Base-by-base conservation (phyloP, 345 rosid species). In the Toxicodendron radicans region DNA sequence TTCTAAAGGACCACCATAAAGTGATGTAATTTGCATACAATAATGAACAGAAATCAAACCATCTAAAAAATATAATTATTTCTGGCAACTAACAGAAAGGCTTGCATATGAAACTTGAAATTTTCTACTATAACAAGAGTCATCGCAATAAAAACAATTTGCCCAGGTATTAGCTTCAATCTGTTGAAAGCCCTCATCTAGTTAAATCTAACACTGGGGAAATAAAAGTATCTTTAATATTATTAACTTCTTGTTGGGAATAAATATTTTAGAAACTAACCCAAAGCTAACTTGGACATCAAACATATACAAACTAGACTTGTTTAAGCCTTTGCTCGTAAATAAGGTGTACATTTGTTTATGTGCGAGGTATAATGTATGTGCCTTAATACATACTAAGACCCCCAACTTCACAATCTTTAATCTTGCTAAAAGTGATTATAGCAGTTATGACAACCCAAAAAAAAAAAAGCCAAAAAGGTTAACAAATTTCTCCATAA, bases 1-100 rank as follows among this genome's bases (percentile, higher is more conserved):
- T 73, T 95, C 98, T 62, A 93, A 45, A 68, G 97, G 98, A 74
- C 99, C 99, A 54, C 99, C 99, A 81, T 95, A 95, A 46, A 95
- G 98, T 77, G 98, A 93, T 54, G 97, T 95, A 73, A 95, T 87
- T 98, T 95, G 90, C 86, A 83, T 75, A 46, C 56, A 73, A 56
- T 43, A 48, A 64, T 56, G 48, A 64, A 67, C 46, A 61, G 58
- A 68, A 76, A 77, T 56, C 57, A 23, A 74, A 49, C 16, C 43
- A 66, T 7, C 35, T 45, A 69, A n/a, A 35, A 60, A 75, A 54
- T 1, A 51, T 45, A 20, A 45, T 23, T 23, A 61, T 9, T 57
- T 49, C 18, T 3, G n/a, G 76, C 13, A 48, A 58, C 72, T 17
- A 9, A 1, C 41, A 12, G 30, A 21, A 46, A 24, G 35, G 18